Conservation (phyloP, 1,139 yeast genomes). For the Hyphopichia buzzinii region DNA sequence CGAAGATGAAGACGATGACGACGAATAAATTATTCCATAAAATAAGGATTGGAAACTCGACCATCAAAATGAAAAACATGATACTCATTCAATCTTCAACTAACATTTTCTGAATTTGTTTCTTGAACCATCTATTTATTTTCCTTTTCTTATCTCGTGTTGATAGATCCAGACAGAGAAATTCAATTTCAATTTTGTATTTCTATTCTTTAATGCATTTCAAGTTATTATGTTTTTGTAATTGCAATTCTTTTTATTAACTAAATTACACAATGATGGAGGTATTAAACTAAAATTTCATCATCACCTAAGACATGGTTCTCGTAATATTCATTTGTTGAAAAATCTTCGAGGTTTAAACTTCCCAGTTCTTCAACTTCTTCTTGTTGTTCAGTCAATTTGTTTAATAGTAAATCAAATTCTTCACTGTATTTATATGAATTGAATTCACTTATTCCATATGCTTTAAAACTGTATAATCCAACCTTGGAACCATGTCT, state of each 20-base stretch:
- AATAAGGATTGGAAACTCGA: background rate
- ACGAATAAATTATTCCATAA: constrained; percentile 20
- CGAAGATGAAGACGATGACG: constrained; percentile 58
- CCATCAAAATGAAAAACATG: background rate
- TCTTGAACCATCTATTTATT: background rate
- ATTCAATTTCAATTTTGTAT: background rate
- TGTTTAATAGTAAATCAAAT: constrained; percentile 16
- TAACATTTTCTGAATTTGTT: too few relatives aligned
- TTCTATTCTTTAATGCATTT: background rate
- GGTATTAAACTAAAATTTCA: constrained; percentile 2
- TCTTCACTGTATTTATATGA: constrained; percentile 27
- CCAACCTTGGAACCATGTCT: constrained; percentile 18
- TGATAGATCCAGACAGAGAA: background rate
- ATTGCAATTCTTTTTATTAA: too few relatives aligned
- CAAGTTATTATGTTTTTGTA: background rate
- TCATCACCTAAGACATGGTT: constrained; percentile 3
- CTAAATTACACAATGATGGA: too few relatives aligned
- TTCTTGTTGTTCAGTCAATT: constrained; percentile 4
- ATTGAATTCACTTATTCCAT: constrained; percentile 37
- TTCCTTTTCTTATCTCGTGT: background rate
- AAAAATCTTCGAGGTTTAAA: background rate
- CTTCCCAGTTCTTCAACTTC: constrained; percentile 1
- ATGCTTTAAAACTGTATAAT: constrained; percentile 31
- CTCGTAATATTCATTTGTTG: background rate
- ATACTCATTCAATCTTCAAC: too few relatives aligned